Evolutionary conservation across 148 eudicot species (phyloP).

Genomic region (Vaccinium macrocarpon): DNA sequence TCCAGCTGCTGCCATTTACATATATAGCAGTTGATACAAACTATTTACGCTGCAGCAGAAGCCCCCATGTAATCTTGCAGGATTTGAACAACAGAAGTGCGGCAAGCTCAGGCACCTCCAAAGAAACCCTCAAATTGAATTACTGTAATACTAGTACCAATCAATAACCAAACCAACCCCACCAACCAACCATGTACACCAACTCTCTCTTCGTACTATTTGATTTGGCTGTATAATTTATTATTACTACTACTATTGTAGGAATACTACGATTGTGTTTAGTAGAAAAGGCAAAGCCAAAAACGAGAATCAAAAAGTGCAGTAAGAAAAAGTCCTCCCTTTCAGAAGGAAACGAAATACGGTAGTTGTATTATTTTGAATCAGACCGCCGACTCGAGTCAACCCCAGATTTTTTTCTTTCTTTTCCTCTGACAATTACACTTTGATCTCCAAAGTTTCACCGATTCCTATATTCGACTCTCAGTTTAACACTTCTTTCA

Average conservation of each 20-base stretch:
- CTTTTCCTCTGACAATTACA: neutral
- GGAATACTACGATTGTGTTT: neutral
- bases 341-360: too few relatives aligned
- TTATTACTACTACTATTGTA: too few relatives aligned
- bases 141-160: neutral
- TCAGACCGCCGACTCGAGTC: neutral
- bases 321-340: neutral
- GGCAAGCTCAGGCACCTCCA: neutral
- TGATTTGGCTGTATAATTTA: neutral
- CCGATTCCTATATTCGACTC: neutral
- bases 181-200: neutral
- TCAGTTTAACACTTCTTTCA: neutral
- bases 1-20: neutral
- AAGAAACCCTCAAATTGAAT: neutral
- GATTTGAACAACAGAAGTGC: too few relatives aligned
- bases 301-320: neutral
- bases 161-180: neutral
- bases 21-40: neutral
- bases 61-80: neutral
- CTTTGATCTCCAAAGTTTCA: neutral
- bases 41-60: neutral
- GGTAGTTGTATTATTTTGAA: neutral
- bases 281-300: neutral
- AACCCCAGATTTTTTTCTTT: neutral
- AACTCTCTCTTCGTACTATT: neutral